These are phyloP conservation scores for Dactylellina parvicollis DNA, from an alignment of 2,329 filamentous ascomycete genomes.

Conservation along the genomic window DNA sequence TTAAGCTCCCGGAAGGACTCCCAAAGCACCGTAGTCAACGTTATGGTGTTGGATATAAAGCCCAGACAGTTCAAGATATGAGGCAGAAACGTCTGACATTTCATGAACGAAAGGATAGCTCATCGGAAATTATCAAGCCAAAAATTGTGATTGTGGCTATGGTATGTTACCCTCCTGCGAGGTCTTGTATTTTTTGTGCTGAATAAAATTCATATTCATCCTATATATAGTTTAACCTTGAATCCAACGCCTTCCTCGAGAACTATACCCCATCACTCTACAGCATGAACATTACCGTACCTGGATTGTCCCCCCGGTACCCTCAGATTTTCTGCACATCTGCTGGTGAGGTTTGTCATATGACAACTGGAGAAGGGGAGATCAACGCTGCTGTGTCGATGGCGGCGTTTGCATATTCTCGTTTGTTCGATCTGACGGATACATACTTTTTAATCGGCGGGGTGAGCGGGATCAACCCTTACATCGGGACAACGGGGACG, in stretches of 20 bases:
- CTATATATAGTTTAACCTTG: slow-evolving; percentile 70
- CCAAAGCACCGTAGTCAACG: slow-evolving; percentile 7
- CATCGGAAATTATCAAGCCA: slow-evolving; percentile 63
- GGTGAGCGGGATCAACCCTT: slow-evolving; percentile 79
- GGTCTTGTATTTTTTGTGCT: too few species aligned
- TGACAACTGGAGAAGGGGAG: slow-evolving; percentile 75
- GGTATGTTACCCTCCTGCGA: slow-evolving; percentile 64
- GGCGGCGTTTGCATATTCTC: slow-evolving; percentile 71
- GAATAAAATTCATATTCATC: too few species aligned
- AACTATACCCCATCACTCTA: slow-evolving; percentile 67
- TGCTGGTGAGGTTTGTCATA: slow-evolving; percentile 72
- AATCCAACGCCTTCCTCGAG: slow-evolving; percentile 71
- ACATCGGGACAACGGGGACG: slow-evolving; percentile 71
- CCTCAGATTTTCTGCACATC: slow-evolving; percentile 73
- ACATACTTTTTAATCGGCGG: slow-evolving; percentile 78
- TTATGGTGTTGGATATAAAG: not conserved
- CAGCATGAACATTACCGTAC: slow-evolving; percentile 68
- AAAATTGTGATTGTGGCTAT: slow-evolving; percentile 73
- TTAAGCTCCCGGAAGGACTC: not conserved
- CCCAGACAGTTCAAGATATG: not conserved
- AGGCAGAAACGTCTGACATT: not conserved
- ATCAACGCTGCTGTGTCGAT: slow-evolving; percentile 78
- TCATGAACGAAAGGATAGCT: not conserved
- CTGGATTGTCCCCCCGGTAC: slow-evolving; percentile 73
- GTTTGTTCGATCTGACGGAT: slow-evolving; percentile 70